A percentile compares a stretch with the other conserved stretches of the same genome.
These are phyloP conservation scores for Knufia fluminis DNA, from an alignment of 2,329 filamentous ascomycete genomes.

Conservation along the genomic window DNA sequence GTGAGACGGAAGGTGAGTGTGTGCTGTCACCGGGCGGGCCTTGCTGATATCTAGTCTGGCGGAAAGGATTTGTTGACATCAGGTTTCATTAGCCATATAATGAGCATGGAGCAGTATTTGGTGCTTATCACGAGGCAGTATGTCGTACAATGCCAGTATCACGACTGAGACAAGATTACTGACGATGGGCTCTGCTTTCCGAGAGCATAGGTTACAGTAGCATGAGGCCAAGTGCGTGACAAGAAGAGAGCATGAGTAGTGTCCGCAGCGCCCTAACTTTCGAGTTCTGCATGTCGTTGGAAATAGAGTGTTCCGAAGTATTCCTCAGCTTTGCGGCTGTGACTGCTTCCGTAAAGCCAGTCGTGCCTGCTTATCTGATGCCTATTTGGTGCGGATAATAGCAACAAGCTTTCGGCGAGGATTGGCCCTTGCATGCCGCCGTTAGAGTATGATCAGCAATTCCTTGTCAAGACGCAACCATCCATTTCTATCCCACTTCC, in stretches of 20 bases:
- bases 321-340: not conserved
- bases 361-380: too few relatives aligned
- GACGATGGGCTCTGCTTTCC: not conserved
- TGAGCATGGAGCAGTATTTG: slow-evolving; percentile 2
- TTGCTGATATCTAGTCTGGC: slow-evolving; percentile 31
- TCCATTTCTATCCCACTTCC: not conserved
- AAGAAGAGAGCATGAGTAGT: not conserved
- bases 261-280: not conserved
- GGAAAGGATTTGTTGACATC: slow-evolving; percentile 39
- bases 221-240: not conserved
- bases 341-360: not conserved
- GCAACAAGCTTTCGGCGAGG: too few relatives aligned
- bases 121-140: not conserved
- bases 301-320: too few relatives aligned
- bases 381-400: too few relatives aligned
- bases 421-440: not conserved
- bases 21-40: slow-evolving; percentile 25
- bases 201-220: not conserved
- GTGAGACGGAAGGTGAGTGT: slow-evolving; percentile 20
- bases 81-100: slow-evolving; percentile 22
- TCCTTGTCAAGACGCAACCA: not conserved
- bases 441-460: not conserved
- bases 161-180: not conserved
- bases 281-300: not conserved
- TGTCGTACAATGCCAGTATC: not conserved